Percentiles rank a stretch among this genome's conserved stretches.
These are phyloP conservation scores for Musa schizocarpa DNA, from an alignment of 176 grass and related monocot species.

Conservation along the genomic window DNA sequence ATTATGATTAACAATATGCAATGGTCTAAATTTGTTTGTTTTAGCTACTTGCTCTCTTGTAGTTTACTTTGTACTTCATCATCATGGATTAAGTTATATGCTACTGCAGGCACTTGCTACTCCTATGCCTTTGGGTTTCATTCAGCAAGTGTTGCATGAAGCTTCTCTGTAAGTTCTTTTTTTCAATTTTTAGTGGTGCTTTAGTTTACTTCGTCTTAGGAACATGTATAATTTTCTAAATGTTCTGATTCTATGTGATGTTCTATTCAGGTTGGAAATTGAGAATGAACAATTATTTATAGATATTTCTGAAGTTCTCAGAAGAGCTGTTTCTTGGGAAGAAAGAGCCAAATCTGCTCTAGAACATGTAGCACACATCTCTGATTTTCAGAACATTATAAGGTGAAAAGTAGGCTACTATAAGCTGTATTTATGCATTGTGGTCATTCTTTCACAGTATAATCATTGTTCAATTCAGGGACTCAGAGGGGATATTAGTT, in stretches of 20 bases:
- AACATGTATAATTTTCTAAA: constrained; percentile 14
- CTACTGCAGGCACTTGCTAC: constrained; percentile 46
- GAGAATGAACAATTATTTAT: constrained; percentile 57
- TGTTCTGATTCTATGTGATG: constrained; percentile 13
- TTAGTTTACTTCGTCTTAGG: constrained; percentile 5
- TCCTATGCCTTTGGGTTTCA: constrained; percentile 34
- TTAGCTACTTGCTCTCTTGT: too few relatives aligned
- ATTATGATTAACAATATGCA: too few relatives aligned
- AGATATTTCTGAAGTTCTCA: constrained; percentile 41
- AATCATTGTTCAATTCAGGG: constrained; percentile 41
- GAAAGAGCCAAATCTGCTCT: constrained; percentile 50
- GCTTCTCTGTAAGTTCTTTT: constrained; percentile 54
- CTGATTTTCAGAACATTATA: constrained; percentile 62
- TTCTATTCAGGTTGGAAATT: constrained; percentile 60
- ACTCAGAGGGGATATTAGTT: constrained; percentile 46
- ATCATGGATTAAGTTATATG: constrained; percentile 23
- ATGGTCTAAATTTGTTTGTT: too few relatives aligned
- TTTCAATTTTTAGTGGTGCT: constrained; percentile 7
- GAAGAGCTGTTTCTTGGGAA: constrained; percentile 60
- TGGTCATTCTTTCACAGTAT: constrained; percentile 1
- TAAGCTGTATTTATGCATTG: background rate
- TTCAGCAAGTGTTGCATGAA: constrained; percentile 54
- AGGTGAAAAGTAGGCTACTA: constrained; percentile 30
- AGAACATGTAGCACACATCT: constrained; percentile 45
- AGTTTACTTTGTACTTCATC: constrained; percentile 1